Base-by-base conservation (phyloP, 1,284 basidiomycete species). In the Termitomyces sp. region DNA sequence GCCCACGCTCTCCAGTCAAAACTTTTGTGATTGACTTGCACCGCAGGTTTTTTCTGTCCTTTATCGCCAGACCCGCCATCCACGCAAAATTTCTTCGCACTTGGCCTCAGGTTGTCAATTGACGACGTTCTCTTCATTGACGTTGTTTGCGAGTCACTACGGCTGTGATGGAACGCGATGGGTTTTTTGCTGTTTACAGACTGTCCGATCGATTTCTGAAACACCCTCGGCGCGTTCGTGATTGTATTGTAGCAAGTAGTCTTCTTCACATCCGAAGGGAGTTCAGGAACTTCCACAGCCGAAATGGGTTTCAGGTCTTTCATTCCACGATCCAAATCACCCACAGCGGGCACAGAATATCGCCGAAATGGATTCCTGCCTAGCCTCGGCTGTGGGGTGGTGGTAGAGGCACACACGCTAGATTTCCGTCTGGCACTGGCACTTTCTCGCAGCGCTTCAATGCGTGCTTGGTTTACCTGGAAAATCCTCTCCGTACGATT, bases 291-390 rank as follows among this genome's bases (percentile, higher is more conserved):
- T 35, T 59, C 52, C 5, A 66, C 57, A 10, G 56, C 44, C 9
- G 64, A 66, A 21, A 66, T 63, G 1, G 60, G 62, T 44, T 54
- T 60, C 33, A 65, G 49, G 13, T 50, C 38, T 45, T 57, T 62
- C 18, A 43, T 47, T 37, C 16, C 24, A 40, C 18, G 38, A n/a
- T 18, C 26, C n/a, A 24, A 24, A 40, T 49, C 19, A 19, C 40
- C 8, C 24, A 38, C 26, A 42, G 13, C 18, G 41, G 52, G 18
- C 8, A 38, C 46, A 28, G 51, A 53, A 46, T 28, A 40, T 34
- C 49, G 60, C 50, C 58, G 56, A 50, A 63, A 63, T 54, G 61
- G 61, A 42, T 63, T 62, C 19, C 34, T 59, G 14, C 51, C 49
- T 30, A 35, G 45, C 37, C 34, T 26, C 34, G 24, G 21, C 16